Evolutionary conservation across 225 moss, liverwort and hornwort species (phyloP).

Genomic region (Pseudisothecium myosuroides): DNA sequence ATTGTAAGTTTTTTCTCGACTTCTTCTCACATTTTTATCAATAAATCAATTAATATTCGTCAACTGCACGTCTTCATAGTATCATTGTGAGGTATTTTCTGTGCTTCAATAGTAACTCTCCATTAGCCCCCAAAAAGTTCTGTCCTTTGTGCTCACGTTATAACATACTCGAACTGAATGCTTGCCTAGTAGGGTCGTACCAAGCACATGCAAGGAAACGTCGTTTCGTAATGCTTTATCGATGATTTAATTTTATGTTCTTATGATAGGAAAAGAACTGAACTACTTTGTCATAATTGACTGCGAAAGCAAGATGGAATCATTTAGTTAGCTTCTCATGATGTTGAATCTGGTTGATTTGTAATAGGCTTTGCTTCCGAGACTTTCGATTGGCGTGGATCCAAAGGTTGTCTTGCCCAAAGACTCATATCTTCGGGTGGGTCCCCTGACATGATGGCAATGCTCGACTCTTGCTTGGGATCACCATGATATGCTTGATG

Average conservation of each 20-base stretch:
- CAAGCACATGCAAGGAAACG: background rate
- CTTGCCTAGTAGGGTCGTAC: background rate
- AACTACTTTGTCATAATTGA: background rate
- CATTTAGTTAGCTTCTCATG: background rate
- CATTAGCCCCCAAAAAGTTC: background rate
- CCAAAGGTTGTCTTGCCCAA: slow-evolving; percentile 44
- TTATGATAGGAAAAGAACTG: background rate
- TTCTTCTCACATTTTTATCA: background rate
- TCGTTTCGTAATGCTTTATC: background rate
- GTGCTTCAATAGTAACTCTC: background rate
- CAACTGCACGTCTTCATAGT: background rate
- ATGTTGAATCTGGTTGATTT: background rate
- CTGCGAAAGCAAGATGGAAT: background rate
- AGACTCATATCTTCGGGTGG: slow-evolving; percentile 47
- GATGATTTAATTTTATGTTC: background rate
- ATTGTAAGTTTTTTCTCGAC: slow-evolving; percentile 41
- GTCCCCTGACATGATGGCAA: background rate
- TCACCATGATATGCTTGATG: background rate
- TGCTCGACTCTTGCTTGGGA: background rate
- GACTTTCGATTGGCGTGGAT: slow-evolving; percentile 70
- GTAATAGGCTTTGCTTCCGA: slow-evolving; percentile 51
- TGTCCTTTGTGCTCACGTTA: background rate
- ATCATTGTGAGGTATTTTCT: background rate
- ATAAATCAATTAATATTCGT: background rate
- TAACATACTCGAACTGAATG: background rate